These are phyloP conservation scores for Clavispora vitiphila DNA, from an alignment of 805 yeast species.

Conservation along the genomic window DNA sequence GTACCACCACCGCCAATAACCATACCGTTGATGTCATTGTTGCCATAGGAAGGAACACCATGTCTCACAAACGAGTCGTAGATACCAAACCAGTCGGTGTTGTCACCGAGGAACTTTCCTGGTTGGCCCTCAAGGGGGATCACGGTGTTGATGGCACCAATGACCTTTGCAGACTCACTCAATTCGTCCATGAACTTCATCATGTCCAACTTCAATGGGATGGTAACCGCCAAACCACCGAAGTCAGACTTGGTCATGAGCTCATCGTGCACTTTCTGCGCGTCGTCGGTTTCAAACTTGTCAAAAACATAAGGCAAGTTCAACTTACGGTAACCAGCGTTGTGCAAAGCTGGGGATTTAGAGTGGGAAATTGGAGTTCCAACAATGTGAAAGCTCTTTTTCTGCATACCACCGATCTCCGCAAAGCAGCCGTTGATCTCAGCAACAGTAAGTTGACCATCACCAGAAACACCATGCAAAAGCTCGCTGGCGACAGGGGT, in stretches of 20 bases:
- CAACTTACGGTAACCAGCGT: conserved; percentile 66
- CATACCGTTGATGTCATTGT: conserved; percentile 49
- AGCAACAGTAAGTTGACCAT: conserved; percentile 67
- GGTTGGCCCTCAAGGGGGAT: conserved; percentile 37
- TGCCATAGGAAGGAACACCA: conserved; percentile 50
- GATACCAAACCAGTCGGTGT: conserved; percentile 96
- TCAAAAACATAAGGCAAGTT: conserved; percentile 74
- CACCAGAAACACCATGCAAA: conserved; percentile 71
- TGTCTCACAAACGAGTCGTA: conserved; percentile 55
- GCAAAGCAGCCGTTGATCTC: conserved; percentile 56
- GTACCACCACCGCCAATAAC: conserved; percentile 98
- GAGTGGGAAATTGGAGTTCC: conserved; percentile 86
- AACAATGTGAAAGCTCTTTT: conserved; percentile 63
- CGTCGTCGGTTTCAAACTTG: conserved; percentile 63
- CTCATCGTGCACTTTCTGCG: conserved; percentile 47
- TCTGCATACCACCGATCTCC: conserved; percentile 56
- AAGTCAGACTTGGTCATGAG: conserved; percentile 49
- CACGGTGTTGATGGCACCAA: conserved; percentile 94
- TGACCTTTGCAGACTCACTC: conserved; percentile 69
- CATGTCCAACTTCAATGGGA: conserved; percentile 84
- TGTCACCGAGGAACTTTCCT: conserved; percentile 66
- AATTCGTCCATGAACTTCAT: conserved; percentile 61
- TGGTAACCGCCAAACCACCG: conserved; percentile 95
- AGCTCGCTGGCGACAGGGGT: conserved; percentile 79
- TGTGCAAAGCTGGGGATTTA: conserved; percentile 83